These are phyloP conservation scores for Debaryomycetaceae sp. DNA, from an alignment of 1,139 yeast species.

Conservation along the genomic window DNA sequence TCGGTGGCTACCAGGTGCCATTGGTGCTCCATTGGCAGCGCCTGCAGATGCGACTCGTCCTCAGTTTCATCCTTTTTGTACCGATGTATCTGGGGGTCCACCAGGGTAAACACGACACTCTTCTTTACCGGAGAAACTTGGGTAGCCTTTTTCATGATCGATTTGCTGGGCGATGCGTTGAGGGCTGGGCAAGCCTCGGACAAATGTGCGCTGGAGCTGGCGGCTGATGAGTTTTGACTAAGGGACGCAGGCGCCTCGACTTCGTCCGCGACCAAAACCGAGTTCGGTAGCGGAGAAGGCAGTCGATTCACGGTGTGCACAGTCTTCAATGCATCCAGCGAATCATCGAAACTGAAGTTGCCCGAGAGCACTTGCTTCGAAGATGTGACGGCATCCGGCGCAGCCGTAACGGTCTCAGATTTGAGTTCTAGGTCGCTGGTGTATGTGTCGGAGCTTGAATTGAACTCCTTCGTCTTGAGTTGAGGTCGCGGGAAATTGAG, in stretches of 20 bases:
- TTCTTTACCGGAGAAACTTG: conserved; percentile 35
- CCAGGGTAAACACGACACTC: conserved; percentile 33
- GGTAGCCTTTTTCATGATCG: conserved; percentile 31
- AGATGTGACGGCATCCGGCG: too few relatives aligned
- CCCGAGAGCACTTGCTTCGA: too few relatives aligned
- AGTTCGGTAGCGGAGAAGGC: conserved; percentile 15
- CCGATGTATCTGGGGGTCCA: conserved; percentile 34
- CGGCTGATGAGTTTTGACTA: background rate
- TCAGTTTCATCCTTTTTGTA: conserved; percentile 14
- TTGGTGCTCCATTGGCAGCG: conserved; percentile 4
- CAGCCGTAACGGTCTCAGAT: too few relatives aligned
- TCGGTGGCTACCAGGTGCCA: conserved; percentile 8
- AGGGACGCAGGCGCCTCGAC: conserved; percentile 4
- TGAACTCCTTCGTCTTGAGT: conserved; percentile 21
- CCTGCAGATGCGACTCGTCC: conserved; percentile 3
- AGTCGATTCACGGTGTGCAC: conserved; percentile 8
- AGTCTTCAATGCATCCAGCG: conserved; percentile 15
- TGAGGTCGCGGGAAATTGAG: conserved; percentile 20
- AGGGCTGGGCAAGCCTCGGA: too few relatives aligned
- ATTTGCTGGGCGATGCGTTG: conserved; percentile 33
- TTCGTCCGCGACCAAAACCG: conserved; percentile 18
- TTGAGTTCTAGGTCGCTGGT: conserved; percentile 27
- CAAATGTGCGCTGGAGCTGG: too few relatives aligned
- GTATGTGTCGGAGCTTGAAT: conserved; percentile 42
- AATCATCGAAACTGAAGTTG: conserved; percentile 24